These are phyloP conservation scores for Entomortierella beljakovae DNA, from an alignment of 192 early-diverging fungal genomes.

Conservation along the genomic window DNA sequence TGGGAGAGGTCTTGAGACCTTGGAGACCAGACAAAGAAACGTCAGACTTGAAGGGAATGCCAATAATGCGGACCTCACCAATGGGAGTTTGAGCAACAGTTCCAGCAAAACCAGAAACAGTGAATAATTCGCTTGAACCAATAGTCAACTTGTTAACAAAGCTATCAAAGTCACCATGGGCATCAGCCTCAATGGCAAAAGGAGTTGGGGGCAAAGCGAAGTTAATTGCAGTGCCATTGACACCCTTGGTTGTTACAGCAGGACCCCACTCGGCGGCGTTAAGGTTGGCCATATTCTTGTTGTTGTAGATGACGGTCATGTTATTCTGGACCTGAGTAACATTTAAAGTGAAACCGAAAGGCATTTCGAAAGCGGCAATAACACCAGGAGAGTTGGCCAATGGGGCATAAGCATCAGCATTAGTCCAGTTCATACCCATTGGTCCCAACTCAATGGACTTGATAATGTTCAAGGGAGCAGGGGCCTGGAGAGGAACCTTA, in stretches of 20 bases:
- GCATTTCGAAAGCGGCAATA: conserved; percentile 64
- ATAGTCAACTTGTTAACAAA: conserved; percentile 64
- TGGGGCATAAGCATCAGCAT: conserved; percentile 61
- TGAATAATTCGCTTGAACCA: conserved; percentile 54
- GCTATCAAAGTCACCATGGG: conserved; percentile 62
- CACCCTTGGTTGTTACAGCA: conserved; percentile 55
- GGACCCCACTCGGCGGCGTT: conserved; percentile 48
- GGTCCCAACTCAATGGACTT: conserved; percentile 62
- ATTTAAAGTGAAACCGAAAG: conserved; percentile 70
- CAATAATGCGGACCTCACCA: conserved; percentile 62
- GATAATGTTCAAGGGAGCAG: conserved; percentile 60
- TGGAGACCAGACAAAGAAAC: conserved; percentile 65
- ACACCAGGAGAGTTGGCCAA: conserved; percentile 58
- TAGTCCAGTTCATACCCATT: conserved; percentile 65
- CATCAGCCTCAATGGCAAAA: conserved; percentile 57
- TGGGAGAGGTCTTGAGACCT: conserved; percentile 64
- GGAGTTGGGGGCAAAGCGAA: conserved; percentile 58
- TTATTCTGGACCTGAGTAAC: conserved; percentile 66
- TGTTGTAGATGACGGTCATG: conserved; percentile 59
- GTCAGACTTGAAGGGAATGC: conserved; percentile 65
- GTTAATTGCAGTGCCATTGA: conserved; percentile 61
- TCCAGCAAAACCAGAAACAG: conserved; percentile 60
- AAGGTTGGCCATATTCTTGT: conserved; percentile 48
- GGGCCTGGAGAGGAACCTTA: conserved; percentile 59
- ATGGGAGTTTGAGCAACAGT: conserved; percentile 65